Percentiles rank a stretch among this genome's conserved stretches.
phyloP scores from a whole-genome alignment of 2,329 filamentous ascomycete species.

The Beauveria australis region DNA sequence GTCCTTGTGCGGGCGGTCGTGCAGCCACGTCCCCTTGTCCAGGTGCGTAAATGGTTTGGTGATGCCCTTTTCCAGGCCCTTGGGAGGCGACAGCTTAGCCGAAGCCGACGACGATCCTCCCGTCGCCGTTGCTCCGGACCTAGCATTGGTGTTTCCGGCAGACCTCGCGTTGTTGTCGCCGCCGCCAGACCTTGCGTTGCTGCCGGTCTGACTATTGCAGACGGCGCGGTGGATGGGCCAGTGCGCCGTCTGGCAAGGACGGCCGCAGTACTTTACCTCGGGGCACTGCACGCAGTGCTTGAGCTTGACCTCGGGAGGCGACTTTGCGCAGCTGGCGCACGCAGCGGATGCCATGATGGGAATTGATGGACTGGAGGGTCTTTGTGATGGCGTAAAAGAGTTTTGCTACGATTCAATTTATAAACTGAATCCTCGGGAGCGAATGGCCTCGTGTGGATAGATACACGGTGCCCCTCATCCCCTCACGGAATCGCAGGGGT shows the following conservation, averaged over 20 bases:
- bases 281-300: slow-evolving; percentile 40
- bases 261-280: slow-evolving; percentile 40
- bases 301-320: slow-evolving; percentile 20
- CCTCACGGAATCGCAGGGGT: too few species aligned
- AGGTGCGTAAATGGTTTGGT: slow-evolving; percentile 33
- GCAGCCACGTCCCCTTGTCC: slow-evolving; percentile 31
- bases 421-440: too few species aligned
- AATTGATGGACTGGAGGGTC: too few species aligned
- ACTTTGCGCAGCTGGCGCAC: slow-evolving; percentile 24
- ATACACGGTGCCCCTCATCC: too few species aligned
- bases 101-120: not conserved
- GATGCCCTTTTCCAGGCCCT: slow-evolving; percentile 23
- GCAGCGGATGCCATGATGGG: not conserved
- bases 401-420: too few species aligned
- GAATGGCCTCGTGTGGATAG: too few species aligned
- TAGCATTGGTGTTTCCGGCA: too few species aligned
- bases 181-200: too few species aligned
- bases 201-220: slow-evolving; percentile 25
- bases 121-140: too few species aligned
- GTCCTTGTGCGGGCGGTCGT: slow-evolving; percentile 34
- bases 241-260: slow-evolving; percentile 41
- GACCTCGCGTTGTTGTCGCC: too few species aligned
- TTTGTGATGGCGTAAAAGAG: too few species aligned
- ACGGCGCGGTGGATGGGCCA: slow-evolving; percentile 41
- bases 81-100: slow-evolving; percentile 15